These are phyloP conservation scores for Suillus occidentalis DNA, from an alignment of 768 basidiomycete genomes.

Conservation along the genomic window DNA sequence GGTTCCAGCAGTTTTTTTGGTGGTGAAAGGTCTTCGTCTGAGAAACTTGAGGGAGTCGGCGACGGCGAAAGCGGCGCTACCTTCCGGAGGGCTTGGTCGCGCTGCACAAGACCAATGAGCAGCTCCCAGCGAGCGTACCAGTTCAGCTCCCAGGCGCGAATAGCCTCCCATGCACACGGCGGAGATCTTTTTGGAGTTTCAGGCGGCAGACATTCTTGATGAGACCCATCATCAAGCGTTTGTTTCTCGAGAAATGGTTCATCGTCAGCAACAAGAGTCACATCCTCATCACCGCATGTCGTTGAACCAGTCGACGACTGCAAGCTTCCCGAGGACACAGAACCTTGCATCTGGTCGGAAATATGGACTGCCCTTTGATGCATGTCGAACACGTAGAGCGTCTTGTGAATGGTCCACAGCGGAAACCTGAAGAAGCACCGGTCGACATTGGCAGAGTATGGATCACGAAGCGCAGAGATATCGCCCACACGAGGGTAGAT, in stretches of 20 bases:
- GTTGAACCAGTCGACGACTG: neutral
- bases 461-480: conserved; percentile 55
- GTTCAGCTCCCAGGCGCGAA: conserved; percentile 41
- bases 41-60: neutral
- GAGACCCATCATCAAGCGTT: neutral
- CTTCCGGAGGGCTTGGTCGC: conserved; percentile 23
- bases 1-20: neutral
- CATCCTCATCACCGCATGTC: conserved; percentile 30
- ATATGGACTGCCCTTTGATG: conserved; percentile 29
- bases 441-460: conserved; percentile 56
- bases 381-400: conserved; percentile 62
- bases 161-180: conserved; percentile 12
- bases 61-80: conserved; percentile 2
- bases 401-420: conserved; percentile 67
- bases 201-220: neutral
- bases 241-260: neutral
- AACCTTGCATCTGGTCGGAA: neutral
- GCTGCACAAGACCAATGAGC: conserved; percentile 43
- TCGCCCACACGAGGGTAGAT: conserved; percentile 66
- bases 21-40: neutral
- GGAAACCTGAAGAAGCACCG: conserved; percentile 56
- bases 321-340: neutral
- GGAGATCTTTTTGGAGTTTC: neutral
- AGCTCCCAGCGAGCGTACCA: conserved; percentile 60
- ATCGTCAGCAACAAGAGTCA: conserved; percentile 56